A percentile compares a stretch with the other conserved stretches of the same genome.
Evolutionary conservation across 495 filamentous ascomycete genomes (phyloP).

Genomic region (Pyrenopolyporus hunteri): DNA sequence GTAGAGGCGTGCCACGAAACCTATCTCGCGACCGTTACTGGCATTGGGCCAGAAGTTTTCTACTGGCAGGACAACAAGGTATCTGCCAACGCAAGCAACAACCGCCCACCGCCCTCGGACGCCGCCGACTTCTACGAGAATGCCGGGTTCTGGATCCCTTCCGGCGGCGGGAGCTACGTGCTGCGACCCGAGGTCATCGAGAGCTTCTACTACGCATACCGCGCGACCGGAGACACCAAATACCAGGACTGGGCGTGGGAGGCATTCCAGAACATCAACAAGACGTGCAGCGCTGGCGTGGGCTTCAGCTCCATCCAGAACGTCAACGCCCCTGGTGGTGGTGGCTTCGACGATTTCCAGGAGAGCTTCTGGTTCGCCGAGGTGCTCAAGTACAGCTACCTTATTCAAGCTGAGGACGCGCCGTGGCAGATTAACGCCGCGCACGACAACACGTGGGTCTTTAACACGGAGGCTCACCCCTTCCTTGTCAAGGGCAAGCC

Average conservation of each 20-base stretch:
- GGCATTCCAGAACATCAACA: constrained; percentile 73
- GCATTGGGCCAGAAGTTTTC: constrained; percentile 83
- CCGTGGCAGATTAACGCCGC: constrained; percentile 68
- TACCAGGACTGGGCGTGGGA: constrained; percentile 89
- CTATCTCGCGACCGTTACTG: constrained; percentile 69
- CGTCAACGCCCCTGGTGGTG: constrained; percentile 70
- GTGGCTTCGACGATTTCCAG: constrained; percentile 69
- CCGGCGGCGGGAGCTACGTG: constrained; percentile 59
- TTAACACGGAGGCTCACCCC: constrained; percentile 87
- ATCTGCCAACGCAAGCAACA: constrained; percentile 44
- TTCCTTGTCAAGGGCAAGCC: constrained; percentile 59
- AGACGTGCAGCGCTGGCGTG: constrained; percentile 64
- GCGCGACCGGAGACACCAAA: constrained; percentile 71
- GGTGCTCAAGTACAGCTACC: constrained; percentile 83
- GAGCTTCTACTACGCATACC: constrained; percentile 87
- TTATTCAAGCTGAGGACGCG: constrained; percentile 69
- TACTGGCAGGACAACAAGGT: constrained; percentile 64
- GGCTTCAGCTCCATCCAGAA: constrained; percentile 71
- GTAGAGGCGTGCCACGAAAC: constrained; percentile 77
- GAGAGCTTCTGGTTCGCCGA: constrained; percentile 94
- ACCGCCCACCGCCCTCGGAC: constrained; percentile 48
- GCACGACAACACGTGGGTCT: constrained; percentile 71
- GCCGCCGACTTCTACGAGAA: constrained; percentile 64
- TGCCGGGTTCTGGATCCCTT: constrained; percentile 77
- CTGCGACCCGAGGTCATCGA: constrained; percentile 88